These are phyloP conservation scores for Diaporthe amygdali DNA, from an alignment of 2,329 filamentous ascomycete genomes.

Conservation along the genomic window DNA sequence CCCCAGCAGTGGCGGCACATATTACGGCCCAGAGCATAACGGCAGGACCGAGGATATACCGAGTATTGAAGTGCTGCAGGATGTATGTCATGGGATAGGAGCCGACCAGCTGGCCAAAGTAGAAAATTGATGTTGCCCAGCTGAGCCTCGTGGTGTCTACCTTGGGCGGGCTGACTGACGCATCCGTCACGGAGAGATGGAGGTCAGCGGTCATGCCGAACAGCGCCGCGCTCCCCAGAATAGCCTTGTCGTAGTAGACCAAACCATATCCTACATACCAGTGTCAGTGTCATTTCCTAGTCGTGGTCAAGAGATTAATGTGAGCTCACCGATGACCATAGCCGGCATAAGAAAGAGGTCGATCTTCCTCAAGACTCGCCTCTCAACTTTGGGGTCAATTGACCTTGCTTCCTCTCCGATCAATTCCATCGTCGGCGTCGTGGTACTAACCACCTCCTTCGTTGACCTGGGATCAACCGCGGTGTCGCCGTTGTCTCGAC, in stretches of 20 bases:
- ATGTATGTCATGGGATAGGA: conserved; percentile 76
- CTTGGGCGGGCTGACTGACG: conserved; percentile 30
- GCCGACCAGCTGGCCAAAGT: conserved; percentile 79
- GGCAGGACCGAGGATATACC: conserved; percentile 66
- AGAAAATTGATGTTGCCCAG: conserved; percentile 82
- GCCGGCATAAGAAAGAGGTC: conserved; percentile 61
- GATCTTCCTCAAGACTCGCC: conserved; percentile 58
- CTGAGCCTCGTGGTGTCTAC: conserved; percentile 69
- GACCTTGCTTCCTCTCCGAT: conserved; percentile 61
- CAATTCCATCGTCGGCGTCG: conserved; percentile 52
- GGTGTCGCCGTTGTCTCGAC: background rate
- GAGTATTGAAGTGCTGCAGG: conserved; percentile 70
- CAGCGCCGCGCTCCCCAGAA: conserved; percentile 73
- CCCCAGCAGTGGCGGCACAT: conserved; percentile 72
- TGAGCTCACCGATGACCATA: conserved; percentile 54
- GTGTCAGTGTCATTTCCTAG: background rate
- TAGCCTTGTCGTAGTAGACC: conserved; percentile 78
- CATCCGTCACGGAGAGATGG: conserved; percentile 58
- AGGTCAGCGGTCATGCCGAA: conserved; percentile 80
- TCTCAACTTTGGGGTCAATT: conserved; percentile 54
- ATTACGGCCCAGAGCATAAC: conserved; percentile 71
- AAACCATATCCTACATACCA: conserved; percentile 58
- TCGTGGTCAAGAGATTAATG: background rate
- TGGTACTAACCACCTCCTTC: background rate
- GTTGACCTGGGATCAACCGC: background rate